Evolutionary conservation across 768 basidiomycete species (phyloP).

Genomic region (Pisolithus tinctorius): DNA sequence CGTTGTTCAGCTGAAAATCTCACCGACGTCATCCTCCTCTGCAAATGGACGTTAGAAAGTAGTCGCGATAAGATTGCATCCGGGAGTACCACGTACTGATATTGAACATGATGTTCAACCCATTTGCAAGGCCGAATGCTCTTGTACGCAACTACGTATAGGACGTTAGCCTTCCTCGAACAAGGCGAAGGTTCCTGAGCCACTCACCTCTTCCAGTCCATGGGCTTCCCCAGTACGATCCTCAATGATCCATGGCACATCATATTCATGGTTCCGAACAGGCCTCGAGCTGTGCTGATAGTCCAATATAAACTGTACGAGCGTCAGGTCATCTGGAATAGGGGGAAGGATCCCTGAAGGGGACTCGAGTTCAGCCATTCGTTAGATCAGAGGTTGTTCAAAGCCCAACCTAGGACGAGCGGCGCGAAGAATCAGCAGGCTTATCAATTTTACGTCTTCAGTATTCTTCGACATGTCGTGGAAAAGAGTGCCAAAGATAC

Average conservation of each 20-base stretch:
- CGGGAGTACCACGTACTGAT: slow-evolving; percentile 23
- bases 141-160: slow-evolving; percentile 27
- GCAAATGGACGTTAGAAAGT: not conserved
- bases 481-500: too few species aligned
- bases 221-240: slow-evolving; percentile 31
- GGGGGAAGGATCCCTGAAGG: slow-evolving; percentile 24
- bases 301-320: slow-evolving; percentile 33
- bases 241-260: slow-evolving; percentile 36
- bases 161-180: not conserved
- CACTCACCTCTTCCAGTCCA: slow-evolving; percentile 31
- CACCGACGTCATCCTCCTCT: slow-evolving; percentile 37
- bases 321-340: slow-evolving; percentile 33
- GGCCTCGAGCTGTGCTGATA: slow-evolving; percentile 26
- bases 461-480: too few species aligned
- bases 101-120: slow-evolving; percentile 26
- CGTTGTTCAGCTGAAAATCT: slow-evolving; percentile 3
- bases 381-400: slow-evolving; percentile 23
- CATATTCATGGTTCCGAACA: slow-evolving; percentile 14
- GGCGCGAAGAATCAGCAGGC: too few species aligned
- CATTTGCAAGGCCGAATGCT: slow-evolving; percentile 33
- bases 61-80: not conserved
- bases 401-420: too few species aligned
- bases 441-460: too few species aligned
- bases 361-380: slow-evolving; percentile 25
- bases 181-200: too few species aligned